Percentiles rank a stretch among this genome's conserved stretches.
These are phyloP conservation scores for Aspergillus brunneoviolaceus DNA, from an alignment of 2,329 filamentous ascomycete genomes.

Conservation along the genomic window DNA sequence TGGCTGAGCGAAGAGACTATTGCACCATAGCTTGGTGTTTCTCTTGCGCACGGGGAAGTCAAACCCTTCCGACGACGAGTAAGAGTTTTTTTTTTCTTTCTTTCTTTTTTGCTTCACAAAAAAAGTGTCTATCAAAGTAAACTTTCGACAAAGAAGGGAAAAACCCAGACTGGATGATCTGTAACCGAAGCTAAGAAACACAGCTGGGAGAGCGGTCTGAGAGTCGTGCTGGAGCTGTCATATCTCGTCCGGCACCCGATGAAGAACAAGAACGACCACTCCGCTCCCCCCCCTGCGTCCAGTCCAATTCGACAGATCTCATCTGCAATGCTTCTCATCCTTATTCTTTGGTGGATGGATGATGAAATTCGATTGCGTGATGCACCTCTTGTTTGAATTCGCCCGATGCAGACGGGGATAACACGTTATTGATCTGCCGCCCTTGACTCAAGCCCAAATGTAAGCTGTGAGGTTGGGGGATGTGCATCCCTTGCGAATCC, in stretches of 20 bases:
- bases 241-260: conserved; percentile 10
- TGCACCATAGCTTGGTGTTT: not conserved
- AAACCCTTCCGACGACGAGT: not conserved
- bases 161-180: not conserved
- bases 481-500: not conserved
- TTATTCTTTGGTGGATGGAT: not conserved
- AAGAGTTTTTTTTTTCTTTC: not conserved
- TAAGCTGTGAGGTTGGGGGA: conserved; percentile 2
- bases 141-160: not conserved
- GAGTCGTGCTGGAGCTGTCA: conserved; percentile 18
- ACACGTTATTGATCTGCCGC: conserved; percentile 7
- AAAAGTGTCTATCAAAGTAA: not conserved
- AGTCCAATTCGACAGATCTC: conserved; percentile 5
- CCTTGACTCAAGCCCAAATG: not conserved
- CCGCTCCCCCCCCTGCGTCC: conserved; percentile 6
- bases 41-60: not conserved
- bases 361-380: not conserved
- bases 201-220: conserved; percentile 20
- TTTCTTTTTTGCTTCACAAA: too few species aligned
- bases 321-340: not conserved
- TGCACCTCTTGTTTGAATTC: not conserved
- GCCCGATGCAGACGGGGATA: conserved; percentile 1
- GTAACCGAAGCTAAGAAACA: conserved; percentile 4
- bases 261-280: not conserved
- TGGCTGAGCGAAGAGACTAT: not conserved